phyloP scores from a whole-genome alignment of 768 basidiomycete genomes.

The Boletus subcaerulescens region DNA sequence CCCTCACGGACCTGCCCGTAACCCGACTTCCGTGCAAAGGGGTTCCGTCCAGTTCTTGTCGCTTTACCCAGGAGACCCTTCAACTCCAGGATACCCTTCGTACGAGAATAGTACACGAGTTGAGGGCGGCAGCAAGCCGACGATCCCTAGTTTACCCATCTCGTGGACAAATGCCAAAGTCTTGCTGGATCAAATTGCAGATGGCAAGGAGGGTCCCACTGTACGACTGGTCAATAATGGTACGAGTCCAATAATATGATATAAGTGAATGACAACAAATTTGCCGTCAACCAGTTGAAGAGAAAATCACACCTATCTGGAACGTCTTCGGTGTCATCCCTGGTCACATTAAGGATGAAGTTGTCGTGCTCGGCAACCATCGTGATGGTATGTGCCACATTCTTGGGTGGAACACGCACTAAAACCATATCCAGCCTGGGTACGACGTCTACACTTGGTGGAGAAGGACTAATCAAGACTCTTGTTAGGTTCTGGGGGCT shows the following conservation, averaged over 20 bases:
- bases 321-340: constrained; percentile 85
- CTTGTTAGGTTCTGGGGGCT: constrained; percentile 46
- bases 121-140: constrained; percentile 60
- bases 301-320: constrained; percentile 86
- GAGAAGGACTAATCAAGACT: not conserved
- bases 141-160: constrained; percentile 86
- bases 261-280: not conserved
- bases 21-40: constrained; percentile 79
- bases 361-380: constrained; percentile 85
- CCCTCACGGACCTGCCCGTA: constrained; percentile 85
- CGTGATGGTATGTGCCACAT: constrained; percentile 64
- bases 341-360: constrained; percentile 79
- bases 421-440: constrained; percentile 22
- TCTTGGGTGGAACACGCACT: constrained; percentile 1
- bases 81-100: constrained; percentile 85
- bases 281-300: constrained; percentile 51
- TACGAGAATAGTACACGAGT: constrained; percentile 75
- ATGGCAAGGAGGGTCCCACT: constrained; percentile 35
- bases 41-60: constrained; percentile 78
- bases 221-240: constrained; percentile 58
- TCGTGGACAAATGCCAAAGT: constrained; percentile 81
- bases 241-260: constrained; percentile 19
- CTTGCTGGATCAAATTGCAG: constrained; percentile 48
- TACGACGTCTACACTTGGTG: constrained; percentile 2
- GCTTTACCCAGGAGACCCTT: constrained; percentile 71